Conservation (phyloP, 139 green algal species). For the Zygnema circumcarinatum region DNA sequence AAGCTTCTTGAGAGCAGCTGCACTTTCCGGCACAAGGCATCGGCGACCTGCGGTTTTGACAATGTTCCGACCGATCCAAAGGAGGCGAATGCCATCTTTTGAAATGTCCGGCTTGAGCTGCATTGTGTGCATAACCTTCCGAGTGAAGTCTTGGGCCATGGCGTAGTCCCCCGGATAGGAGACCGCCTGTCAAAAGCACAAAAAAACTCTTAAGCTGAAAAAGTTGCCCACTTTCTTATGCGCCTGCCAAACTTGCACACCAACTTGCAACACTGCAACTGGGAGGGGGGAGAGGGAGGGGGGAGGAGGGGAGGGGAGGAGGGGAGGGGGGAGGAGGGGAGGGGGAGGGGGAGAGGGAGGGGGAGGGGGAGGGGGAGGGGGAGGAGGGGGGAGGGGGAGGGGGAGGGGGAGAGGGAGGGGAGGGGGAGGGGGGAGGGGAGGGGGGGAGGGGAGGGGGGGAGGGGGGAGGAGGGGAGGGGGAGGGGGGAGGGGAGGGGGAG, state of each 20-base stretch:
- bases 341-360: background rate
- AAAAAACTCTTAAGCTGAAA: conserved; percentile 1
- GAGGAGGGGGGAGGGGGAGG: no score
- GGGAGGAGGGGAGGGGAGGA: background rate
- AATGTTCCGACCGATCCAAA: background rate
- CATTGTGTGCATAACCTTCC: background rate
- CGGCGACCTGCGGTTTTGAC: background rate
- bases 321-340: conserved; percentile 3
- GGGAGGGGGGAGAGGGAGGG: background rate
- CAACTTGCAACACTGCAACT: background rate
- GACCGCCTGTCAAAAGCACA: background rate
- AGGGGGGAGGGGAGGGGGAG: background rate
- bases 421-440: background rate
- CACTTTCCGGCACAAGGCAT: background rate
- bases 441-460: background rate
- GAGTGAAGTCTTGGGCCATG: background rate
- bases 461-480: background rate
- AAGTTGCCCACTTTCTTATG: background rate
- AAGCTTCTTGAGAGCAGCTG: background rate
- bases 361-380: no score
- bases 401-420: background rate
- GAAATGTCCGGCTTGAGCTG: background rate
- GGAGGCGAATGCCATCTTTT: background rate
- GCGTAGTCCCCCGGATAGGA: background rate
- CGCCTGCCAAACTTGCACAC: background rate